Conservation (phyloP, 2,329 filamentous ascomycete genomes). For the Apiospora koreana region DNA sequence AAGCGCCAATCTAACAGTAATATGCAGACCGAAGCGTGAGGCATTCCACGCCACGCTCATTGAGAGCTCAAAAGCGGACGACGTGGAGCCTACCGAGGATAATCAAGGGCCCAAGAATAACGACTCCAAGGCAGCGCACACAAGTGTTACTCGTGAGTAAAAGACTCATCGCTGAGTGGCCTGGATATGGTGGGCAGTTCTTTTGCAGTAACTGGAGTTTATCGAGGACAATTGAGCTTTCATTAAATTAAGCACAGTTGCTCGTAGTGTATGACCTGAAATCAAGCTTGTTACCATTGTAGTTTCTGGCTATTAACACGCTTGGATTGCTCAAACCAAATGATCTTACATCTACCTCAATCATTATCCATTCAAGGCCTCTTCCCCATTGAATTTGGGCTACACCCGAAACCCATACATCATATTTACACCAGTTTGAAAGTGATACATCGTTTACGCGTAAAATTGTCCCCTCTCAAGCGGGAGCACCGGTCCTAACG, state of each 20-base stretch:
- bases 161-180: not conserved
- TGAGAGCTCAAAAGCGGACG: slow-evolving; percentile 6
- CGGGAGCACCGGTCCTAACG: not conserved
- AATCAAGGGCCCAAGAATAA: not conserved
- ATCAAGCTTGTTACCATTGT: not conserved
- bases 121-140: not conserved
- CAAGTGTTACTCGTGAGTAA: not conserved
- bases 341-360: not conserved
- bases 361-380: not conserved
- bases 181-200: not conserved
- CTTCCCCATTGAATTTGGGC: not conserved
- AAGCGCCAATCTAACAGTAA: not conserved
- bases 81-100: not conserved
- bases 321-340: not conserved
- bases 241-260: not conserved
- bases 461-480: slow-evolving; percentile 4
- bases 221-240: not conserved
- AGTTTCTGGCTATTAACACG: not conserved
- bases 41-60: slow-evolving; percentile 10
- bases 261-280: not conserved
- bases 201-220: not conserved
- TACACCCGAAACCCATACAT: not conserved
- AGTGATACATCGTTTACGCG: not conserved
- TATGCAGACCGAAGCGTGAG: not conserved
- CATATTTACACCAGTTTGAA: not conserved